Base-by-base conservation (phyloP, 2,329 filamentous ascomycete species). In the Aspergillus quadricinctus region DNA sequence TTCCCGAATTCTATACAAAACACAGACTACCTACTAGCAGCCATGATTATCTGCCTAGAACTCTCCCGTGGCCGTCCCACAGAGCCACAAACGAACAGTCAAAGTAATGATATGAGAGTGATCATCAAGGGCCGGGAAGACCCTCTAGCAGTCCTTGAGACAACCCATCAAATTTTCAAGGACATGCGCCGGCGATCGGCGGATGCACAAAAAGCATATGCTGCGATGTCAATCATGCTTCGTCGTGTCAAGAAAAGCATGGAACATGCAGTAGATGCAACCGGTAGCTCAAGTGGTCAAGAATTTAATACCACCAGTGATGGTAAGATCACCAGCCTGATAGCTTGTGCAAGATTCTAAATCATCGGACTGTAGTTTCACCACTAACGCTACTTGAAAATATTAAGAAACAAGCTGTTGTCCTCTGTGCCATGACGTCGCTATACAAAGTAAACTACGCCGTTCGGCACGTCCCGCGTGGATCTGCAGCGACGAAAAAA, bases 1-100 rank as follows among this genome's bases (percentile, higher is more conserved):
- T 85, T 86, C 61, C 67, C 85, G 21, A 81, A 79, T 3, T 81
- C 81, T 0, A 70, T 87, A 3, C 78, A 80, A 10, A 78, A 83
- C 52, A 83, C 86, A 51, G 84, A 88, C 64, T 87, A 83, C 51
- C 71, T 88, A 52, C 76, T 87, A 2, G 83, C 84, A 0, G 79
- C 81, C 54, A 84, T 85, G 78, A 78, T 87, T 14, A 64, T 88
- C 3, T 86, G 82, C 58, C 71, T 87, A 37, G 69, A 69, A 25
- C 48, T 70, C 11, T 68, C 64, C 1, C 64, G 65, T 41, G 60
- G 62, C n/a, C 59, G 61, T 31, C 53, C 46, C 53, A 55, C 23
- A 17, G 61, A 48, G 25, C 40, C 27, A 27, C 41, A 3, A 48
- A 57, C 3, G 51, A 60, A 50, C 9, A 35, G n/a, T 6, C n/a